phyloP scores from a whole-genome alignment of 1,284 basidiomycete genomes.

The Microbotryum saponariae region DNA sequence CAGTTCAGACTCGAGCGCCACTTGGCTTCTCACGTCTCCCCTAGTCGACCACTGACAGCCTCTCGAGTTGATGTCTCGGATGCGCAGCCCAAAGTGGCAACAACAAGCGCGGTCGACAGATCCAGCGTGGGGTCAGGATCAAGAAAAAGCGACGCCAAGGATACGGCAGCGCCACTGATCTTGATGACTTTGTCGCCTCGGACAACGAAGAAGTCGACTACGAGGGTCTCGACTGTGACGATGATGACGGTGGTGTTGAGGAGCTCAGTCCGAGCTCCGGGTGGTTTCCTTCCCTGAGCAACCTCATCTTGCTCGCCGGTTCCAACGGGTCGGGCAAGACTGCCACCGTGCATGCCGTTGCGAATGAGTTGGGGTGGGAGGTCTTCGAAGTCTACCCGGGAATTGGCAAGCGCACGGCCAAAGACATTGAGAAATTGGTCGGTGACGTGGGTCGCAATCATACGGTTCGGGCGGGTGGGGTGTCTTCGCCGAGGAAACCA shows the following conservation, averaged over 20 bases:
- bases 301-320: conserved; percentile 75
- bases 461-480: conserved; percentile 48
- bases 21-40: too few relatives aligned
- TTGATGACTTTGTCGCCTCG: conserved; percentile 39
- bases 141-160: conserved; percentile 31
- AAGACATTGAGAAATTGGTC: conserved; percentile 69
- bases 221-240: conserved; percentile 43
- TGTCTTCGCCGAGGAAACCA: conserved; percentile 12
- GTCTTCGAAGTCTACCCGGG: conserved; percentile 98
- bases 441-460: conserved; percentile 93
- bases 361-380: conserved; percentile 86
- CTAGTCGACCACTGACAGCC: too few relatives aligned
- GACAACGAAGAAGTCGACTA: conserved; percentile 36
- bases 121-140: conserved; percentile 22
- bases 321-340: conserved; percentile 85
- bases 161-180: conserved; percentile 36
- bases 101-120: conserved; percentile 18
- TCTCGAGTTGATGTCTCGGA: background rate
- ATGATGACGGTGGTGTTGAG: conserved; percentile 24
- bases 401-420: conserved; percentile 72
- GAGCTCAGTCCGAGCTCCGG: background rate
- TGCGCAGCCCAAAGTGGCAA: conserved; percentile 12
- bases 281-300: conserved; percentile 55
- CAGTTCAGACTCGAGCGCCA: background rate
- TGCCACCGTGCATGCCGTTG: conserved; percentile 83